A percentile compares a stretch with the other conserved stretches of the same genome.
phyloP scores from a whole-genome alignment of 1,284 basidiomycete species.

The Cryptococcus sp. region DNA sequence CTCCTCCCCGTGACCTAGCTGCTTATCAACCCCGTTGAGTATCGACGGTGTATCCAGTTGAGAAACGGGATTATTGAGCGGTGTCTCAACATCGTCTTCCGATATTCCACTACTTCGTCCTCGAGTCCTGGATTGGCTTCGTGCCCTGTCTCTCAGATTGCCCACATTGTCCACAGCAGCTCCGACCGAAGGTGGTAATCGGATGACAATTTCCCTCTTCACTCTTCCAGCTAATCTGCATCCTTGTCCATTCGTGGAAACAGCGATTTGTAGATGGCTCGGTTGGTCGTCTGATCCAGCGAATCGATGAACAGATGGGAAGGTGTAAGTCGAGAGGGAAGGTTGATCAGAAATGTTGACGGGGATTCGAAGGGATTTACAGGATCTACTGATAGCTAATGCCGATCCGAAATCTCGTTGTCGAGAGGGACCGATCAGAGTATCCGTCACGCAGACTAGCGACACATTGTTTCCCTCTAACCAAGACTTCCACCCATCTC shows the following conservation, averaged over 20 bases:
- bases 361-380: conserved; percentile 60
- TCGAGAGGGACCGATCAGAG: conserved; percentile 47
- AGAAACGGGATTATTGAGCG: conserved; percentile 76
- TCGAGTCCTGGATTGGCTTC: conserved; percentile 31
- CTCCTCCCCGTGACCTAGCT: conserved; percentile 12
- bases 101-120: conserved; percentile 1
- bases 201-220: conserved; percentile 73
- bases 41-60: conserved; percentile 49
- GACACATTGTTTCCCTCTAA: conserved; percentile 39
- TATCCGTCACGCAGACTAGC: conserved; percentile 70
- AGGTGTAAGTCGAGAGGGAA: conserved; percentile 81
- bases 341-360: conserved; percentile 86
- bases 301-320: conserved; percentile 83
- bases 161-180: conserved; percentile 74
- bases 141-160: conserved; percentile 62
- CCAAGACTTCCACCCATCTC: conserved; percentile 20
- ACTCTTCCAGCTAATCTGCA: conserved; percentile 80
- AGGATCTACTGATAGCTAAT: conserved; percentile 55
- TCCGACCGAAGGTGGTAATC: conserved; percentile 70
- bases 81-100: conserved; percentile 54
- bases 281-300: conserved; percentile 43
- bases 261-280: conserved; percentile 72
- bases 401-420: conserved; percentile 56
- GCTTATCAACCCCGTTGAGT: conserved; percentile 8
- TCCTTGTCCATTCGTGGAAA: conserved; percentile 88